Evolutionary conservation across 2,329 filamentous ascomycete species (phyloP), one percentile per base, ranked within the genome.

Genomic region (Fusarium proliferatum): DNA sequence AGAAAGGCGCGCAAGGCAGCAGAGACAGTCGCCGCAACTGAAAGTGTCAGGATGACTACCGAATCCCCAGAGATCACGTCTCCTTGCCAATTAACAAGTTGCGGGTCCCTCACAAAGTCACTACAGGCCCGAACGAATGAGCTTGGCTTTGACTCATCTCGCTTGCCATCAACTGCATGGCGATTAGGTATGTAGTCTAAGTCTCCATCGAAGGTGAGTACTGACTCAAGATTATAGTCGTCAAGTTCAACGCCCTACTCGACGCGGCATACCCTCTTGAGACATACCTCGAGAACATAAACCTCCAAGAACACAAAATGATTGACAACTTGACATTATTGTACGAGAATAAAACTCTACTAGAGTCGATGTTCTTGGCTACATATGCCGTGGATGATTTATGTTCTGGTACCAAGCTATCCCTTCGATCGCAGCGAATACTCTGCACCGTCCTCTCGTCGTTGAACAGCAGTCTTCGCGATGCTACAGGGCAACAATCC

Each of bases 381-480:
- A 36, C 13, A 1, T 17, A 34, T 8, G 11, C 52, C 0, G 52
- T 61, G 4, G 53, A 66, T 1, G 64, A 67, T 15, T 8, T 67
- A 0, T 49, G 16, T 0, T 15, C 5, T 4, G 41, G 39, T 0
- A 19, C 19, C 1, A 17, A 15, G 5, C 6, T 67, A 2, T 67
- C 64, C 8, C 19, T 4, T 1, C 16, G 21, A 13, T 52, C 64
- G 1, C 64, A 61, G 16, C 28, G 33, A 6, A 3, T 36, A 3
- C 62, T 67, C 12, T 39, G 64, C 33, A 6, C 21, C 10, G 33
- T 67, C 3, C 38, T 67, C 6, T 52, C 64, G 2, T 67, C 62
- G 2, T 21, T 67, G 9, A 67, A 67, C 5, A 41, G 10, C 2
- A 43, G 13, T 6, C 28, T 67, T 5, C 45, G 34, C 7, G 5